Percentiles rank a stretch among this genome's conserved stretches.
phyloP scores from a whole-genome alignment of 305 asterid genomes.

The Withania somnifera region DNA sequence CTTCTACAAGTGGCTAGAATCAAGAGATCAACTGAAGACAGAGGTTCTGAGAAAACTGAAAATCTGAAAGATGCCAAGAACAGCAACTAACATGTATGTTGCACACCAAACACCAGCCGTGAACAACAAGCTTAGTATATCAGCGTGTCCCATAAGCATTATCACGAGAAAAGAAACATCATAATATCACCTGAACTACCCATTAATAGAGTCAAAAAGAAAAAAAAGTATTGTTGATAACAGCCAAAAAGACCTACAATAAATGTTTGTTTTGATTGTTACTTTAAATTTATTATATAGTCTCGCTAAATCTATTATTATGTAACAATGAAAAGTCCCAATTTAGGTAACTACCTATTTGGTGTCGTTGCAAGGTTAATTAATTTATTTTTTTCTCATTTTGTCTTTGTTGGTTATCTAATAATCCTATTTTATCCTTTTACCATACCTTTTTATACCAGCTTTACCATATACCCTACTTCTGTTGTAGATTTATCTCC shows the following conservation, averaged over 20 bases:
- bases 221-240: neutral
- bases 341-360: neutral
- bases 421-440: too few relatives aligned
- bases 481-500: neutral
- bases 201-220: neutral
- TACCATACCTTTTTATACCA: too few relatives aligned
- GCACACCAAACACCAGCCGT: conserved; percentile 79
- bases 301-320: neutral
- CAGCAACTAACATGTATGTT: conserved; percentile 53
- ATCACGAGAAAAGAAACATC: conserved; percentile 23
- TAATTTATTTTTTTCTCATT: too few relatives aligned
- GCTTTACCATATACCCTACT: too few relatives aligned
- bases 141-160: conserved; percentile 47
- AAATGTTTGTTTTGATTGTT: neutral
- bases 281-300: neutral
- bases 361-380: too few relatives aligned
- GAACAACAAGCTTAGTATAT: conserved; percentile 46
- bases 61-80: conserved; percentile 44
- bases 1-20: conserved; percentile 4
- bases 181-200: conserved; percentile 34
- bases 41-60: conserved; percentile 20
- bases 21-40: conserved; percentile 19
- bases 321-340: neutral
- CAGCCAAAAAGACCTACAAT: neutral
- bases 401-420: too few relatives aligned